Percentiles rank a stretch among this genome's conserved stretches.
Evolutionary conservation across 805 yeast species (phyloP).

Genomic region (Grigorovia jiainica): DNA sequence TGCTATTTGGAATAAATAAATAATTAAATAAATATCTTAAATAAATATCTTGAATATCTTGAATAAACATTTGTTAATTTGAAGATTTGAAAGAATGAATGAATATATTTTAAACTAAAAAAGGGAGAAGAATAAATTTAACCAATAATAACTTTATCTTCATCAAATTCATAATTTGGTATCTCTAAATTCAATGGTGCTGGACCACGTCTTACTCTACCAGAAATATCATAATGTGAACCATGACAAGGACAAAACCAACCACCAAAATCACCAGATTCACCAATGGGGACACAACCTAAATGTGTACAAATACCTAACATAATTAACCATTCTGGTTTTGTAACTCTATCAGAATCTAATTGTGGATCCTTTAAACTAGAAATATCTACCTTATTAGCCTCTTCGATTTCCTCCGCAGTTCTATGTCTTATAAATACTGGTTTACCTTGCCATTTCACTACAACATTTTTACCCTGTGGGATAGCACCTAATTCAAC

Average conservation of each 20-base stretch:
- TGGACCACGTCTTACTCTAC: constrained; percentile 99
- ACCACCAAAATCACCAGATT: constrained; percentile 99
- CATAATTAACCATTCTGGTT: constrained; percentile 98
- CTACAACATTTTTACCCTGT: constrained; percentile 94
- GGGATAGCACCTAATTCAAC: constrained; percentile 90
- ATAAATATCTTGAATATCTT: background rate
- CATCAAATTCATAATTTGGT: constrained; percentile 82
- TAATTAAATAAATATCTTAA: background rate
- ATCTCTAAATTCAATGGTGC: constrained; percentile 98
- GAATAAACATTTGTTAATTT: background rate
- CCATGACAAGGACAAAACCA: constrained; percentile 99
- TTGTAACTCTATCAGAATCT: constrained; percentile 87
- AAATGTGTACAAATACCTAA: constrained; percentile 98
- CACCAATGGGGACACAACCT: constrained; percentile 99
- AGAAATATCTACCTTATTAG: constrained; percentile 69
- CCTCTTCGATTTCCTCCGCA: constrained; percentile 84
- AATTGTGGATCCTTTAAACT: constrained; percentile 88
- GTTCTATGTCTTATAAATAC: constrained; percentile 99
- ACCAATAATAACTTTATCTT: constrained; percentile 83
- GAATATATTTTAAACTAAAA: background rate
- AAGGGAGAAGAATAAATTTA: constrained; percentile 35
- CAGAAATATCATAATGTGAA: constrained; percentile 99
- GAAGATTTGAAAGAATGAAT: background rate
- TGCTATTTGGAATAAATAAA: constrained; percentile 1
- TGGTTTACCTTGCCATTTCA: constrained; percentile 99